These are phyloP conservation scores for Penicillium roqueforti DNA, from an alignment of 495 filamentous ascomycete genomes.

Conservation along the genomic window DNA sequence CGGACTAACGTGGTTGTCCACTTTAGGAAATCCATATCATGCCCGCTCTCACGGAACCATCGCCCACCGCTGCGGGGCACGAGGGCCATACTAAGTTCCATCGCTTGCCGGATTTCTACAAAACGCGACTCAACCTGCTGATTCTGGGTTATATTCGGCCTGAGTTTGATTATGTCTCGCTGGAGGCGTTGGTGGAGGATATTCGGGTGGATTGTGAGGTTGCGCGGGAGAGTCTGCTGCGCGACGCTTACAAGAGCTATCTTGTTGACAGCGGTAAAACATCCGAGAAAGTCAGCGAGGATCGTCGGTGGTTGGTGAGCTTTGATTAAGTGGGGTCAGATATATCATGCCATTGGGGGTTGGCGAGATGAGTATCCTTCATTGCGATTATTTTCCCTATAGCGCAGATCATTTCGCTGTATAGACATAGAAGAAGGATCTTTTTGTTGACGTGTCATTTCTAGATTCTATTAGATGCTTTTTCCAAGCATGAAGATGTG, in stretches of 20 bases:
- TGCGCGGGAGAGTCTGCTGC: slow-evolving; percentile 63
- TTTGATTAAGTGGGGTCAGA: slow-evolving; percentile 20
- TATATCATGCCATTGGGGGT: neutral
- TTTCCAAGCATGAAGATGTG: neutral
- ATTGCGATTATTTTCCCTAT: neutral
- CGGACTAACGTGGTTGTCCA: neutral
- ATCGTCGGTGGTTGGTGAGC: slow-evolving; percentile 37
- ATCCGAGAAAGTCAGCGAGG: slow-evolving; percentile 22
- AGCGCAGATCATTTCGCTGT: neutral
- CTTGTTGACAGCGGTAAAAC: slow-evolving; percentile 38
- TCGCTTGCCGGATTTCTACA: slow-evolving; percentile 75
- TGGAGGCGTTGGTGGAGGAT: slow-evolving; percentile 81
- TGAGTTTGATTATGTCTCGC: slow-evolving; percentile 79
- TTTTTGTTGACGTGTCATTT: neutral
- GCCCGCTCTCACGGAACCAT: slow-evolving; percentile 44
- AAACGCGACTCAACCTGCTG: slow-evolving; percentile 65
- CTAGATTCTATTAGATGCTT: neutral
- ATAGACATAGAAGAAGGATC: neutral
- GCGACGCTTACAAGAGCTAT: slow-evolving; percentile 61
- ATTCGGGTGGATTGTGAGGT: slow-evolving; percentile 87
- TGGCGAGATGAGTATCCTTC: slow-evolving; percentile 1
- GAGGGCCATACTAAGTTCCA: slow-evolving; percentile 32
- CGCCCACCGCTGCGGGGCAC: slow-evolving; percentile 42
- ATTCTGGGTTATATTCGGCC: slow-evolving; percentile 84
- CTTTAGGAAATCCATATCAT: slow-evolving; percentile 81